Base-by-base conservation (phyloP, 805 yeast species). In the Candida dendrica region DNA sequence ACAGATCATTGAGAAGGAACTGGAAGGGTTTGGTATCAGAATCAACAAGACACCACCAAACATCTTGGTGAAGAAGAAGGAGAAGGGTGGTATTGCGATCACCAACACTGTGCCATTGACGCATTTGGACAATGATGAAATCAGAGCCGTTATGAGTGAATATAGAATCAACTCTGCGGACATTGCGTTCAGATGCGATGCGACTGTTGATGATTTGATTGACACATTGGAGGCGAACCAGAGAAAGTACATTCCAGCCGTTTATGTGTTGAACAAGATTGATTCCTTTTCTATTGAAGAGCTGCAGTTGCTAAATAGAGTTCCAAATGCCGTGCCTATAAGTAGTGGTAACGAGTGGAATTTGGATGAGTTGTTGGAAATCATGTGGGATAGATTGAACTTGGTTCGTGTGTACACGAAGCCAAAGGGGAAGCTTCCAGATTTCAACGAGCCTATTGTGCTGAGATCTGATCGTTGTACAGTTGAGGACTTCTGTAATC, bases 331-430 rank as follows among this genome's bases (percentile, higher is more conserved):
- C 7, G 95, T 93, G 40, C 98, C 98, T 33, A 91, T 93, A 47
- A 86, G 96, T 9, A 84, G 96, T 7, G 98, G 95, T 48, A 75
- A 84, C 59, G 95, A 95, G 51, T 93, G 98, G 98, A 93, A 93
- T 60, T 70, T 93, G 59, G 98, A 93, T 64, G 98, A 91, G 65
- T 73, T 93, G 52, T 71, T 93, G 52, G 96, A 91, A 58, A 72
- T 79, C 60, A 93, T 93, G 98, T 93, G 99, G 99, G 86, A 81
- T 42, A 77, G 83, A 60, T 75, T 93, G 56, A 81, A 86, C 52
- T 71, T 93, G 57, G 98, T 91, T 34, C 80, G 99, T 60, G 96
- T 93, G 17, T 93, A 91, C 66, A 93, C 99, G 6, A 93, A 91
- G 59, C 98, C 98, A 40, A 93, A 89, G 72, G 98, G 98, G 24